Evolutionary conservation across 768 basidiomycete genomes (phyloP).

Genomic region (Stropharia rugosoannulata): DNA sequence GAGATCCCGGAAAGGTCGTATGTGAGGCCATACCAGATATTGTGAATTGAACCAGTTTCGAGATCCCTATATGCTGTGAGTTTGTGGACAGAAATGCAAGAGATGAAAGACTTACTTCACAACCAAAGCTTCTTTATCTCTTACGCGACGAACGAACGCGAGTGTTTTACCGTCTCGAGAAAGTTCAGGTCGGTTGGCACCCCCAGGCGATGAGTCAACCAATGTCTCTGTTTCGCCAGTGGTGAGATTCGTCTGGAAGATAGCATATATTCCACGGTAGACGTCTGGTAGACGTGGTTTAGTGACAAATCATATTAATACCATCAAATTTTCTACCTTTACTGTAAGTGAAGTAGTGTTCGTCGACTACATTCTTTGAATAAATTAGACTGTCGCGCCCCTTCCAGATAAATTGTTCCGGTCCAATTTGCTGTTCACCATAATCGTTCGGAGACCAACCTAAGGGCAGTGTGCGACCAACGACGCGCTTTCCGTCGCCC

Average conservation of each 20-base stretch:
- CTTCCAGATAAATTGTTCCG: slow-evolving; percentile 68
- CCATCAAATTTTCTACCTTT: slow-evolving; percentile 44
- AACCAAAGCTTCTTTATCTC: slow-evolving; percentile 72
- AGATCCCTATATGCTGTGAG: slow-evolving; percentile 48
- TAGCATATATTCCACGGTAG: slow-evolving; percentile 69
- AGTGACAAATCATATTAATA: too few relatives aligned
- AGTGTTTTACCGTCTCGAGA: slow-evolving; percentile 68
- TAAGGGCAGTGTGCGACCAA: slow-evolving; percentile 54
- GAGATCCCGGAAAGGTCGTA: slow-evolving; percentile 65
- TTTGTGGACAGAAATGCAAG: background rate
- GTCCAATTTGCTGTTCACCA: slow-evolving; percentile 69
- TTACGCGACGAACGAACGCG: slow-evolving; percentile 71
- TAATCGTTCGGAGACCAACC: slow-evolving; percentile 65
- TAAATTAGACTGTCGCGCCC: slow-evolving; percentile 60
- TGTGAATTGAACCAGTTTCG: slow-evolving; percentile 58
- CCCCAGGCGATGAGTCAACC: slow-evolving; percentile 60
- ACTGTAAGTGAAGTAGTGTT: slow-evolving; percentile 52
- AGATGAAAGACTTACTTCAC: slow-evolving; percentile 48
- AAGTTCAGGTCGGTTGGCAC: slow-evolving; percentile 71
- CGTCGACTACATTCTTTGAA: slow-evolving; percentile 62
- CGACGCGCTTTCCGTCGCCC: slow-evolving; percentile 51
- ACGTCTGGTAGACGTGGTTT: slow-evolving; percentile 43
- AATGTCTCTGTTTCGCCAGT: slow-evolving; percentile 49
- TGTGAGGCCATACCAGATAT: slow-evolving; percentile 68
- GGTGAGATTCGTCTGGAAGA: slow-evolving; percentile 66